Base-by-base conservation (phyloP, 2,329 filamentous ascomycete genomes). In the Fusarium temperatum region DNA sequence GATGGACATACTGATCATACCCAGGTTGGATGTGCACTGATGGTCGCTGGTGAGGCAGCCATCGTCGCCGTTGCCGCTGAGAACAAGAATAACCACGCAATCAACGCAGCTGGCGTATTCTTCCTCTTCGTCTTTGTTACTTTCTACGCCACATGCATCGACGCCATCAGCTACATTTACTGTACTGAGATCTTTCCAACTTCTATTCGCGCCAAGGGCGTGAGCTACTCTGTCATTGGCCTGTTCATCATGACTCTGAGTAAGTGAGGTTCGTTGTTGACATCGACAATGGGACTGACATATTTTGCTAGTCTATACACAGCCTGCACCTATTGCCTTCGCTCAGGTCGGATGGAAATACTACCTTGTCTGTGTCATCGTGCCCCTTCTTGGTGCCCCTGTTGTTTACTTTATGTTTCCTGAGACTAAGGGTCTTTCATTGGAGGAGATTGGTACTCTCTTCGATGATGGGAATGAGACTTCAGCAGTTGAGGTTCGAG, bases 241-340 rank as follows among this genome's bases (percentile, higher is more conserved):
- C 20, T 48, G 20, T 48, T 48, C 14, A 17, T n/a, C 26, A 48
- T 30, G 45, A 48, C 45, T 12, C 20, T 48, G 3, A 30, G 45
- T 48, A 48, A 48, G 45, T 30, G 14, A 8, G 4, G 12, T 22
- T 30, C 5, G 9, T 12, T 17, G 3, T 17, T 1, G 9, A 12
- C 6, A 12, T 48, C 8, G 14, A 30, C 2, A 0, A n/a, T 1
- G 1, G 12, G 6, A 30, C 20, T 48, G 14, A 30, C 9, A n/a
- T 8, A 2, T 48, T 1, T 28, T 12, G 4, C 45, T 30, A 30
- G 26, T 48, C 4, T 48, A 48, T 48, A 48, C 20, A 2, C 45
- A 30, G 9, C 45, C 45, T 12, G 45, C 20, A 3, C 45, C 26
- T 22, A 30, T 48, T 6, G 45, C 45, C 20, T 48, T 48, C 14